Percentiles rank a stretch among this genome's conserved stretches.
These are phyloP conservation scores for Nicotiana tabacum DNA, from an alignment of 257 asterid species.

Conservation along the genomic window DNA sequence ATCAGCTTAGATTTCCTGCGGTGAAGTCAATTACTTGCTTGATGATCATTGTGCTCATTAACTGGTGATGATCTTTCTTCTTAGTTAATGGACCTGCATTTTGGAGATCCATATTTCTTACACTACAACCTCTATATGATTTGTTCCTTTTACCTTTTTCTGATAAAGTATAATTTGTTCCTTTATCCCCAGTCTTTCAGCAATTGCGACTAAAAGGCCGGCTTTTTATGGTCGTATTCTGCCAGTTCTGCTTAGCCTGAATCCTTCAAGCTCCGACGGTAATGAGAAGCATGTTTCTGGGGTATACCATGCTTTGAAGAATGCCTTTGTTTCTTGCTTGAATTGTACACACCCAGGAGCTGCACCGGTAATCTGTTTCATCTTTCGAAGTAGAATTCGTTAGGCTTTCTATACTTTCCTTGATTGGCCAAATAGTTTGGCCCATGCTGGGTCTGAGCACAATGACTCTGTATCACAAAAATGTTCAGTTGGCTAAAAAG, in stretches of 20 bases:
- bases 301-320: slow-evolving; percentile 77
- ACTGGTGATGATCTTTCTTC: slow-evolving; percentile 39
- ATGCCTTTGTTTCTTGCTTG: slow-evolving; percentile 84
- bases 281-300: slow-evolving; percentile 66
- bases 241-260: slow-evolving; percentile 85
- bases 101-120: not conserved
- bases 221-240: slow-evolving; percentile 94
- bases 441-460: not conserved
- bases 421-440: not conserved
- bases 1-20: slow-evolving; percentile 82
- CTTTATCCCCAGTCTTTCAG: slow-evolving; percentile 59
- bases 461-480: not conserved
- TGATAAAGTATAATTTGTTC: slow-evolving; percentile 13
- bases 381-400: slow-evolving; percentile 1
- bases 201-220: slow-evolving; percentile 91
- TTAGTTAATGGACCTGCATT: not conserved
- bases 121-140: slow-evolving; percentile 1
- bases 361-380: slow-evolving; percentile 74
- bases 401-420: not conserved
- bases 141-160: slow-evolving; percentile 11
- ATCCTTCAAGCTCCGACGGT: slow-evolving; percentile 62
- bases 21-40: slow-evolving; percentile 69
- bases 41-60: slow-evolving; percentile 75
- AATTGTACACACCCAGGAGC: slow-evolving; percentile 90
- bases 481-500: not conserved